Evolutionary conservation across 345 rosid species (phyloP).

Genomic region (Luvunga scandens): DNA sequence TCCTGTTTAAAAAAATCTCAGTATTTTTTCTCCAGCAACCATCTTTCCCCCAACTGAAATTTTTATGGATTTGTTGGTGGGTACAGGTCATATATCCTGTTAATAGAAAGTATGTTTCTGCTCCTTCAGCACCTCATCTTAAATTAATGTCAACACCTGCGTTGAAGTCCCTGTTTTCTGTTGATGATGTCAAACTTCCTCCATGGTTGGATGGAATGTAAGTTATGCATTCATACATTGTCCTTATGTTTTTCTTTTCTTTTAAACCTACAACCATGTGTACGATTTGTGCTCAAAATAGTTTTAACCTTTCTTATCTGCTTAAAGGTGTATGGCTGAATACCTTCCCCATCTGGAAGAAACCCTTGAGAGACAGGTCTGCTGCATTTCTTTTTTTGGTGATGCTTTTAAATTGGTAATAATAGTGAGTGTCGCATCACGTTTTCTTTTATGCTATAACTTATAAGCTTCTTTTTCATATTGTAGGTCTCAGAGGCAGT

Average conservation of each 20-base stretch:
- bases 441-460: conserved; percentile 21
- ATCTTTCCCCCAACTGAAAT: not conserved
- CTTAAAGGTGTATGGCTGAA: conserved; percentile 93
- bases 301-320: conserved; percentile 15
- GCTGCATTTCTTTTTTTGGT: conserved; percentile 18
- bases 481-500: conserved; percentile 68
- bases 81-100: conserved; percentile 83
- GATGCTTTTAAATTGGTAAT: conserved; percentile 9
- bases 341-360: conserved; percentile 97
- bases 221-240: conserved; percentile 22
- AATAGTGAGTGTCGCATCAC: not conserved
- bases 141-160: conserved; percentile 69
- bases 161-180: conserved; percentile 59
- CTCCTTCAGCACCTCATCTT: conserved; percentile 80
- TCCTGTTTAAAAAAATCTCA: not conserved
- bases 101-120: conserved; percentile 60
- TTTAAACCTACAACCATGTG: not conserved
- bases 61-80: conserved; percentile 13
- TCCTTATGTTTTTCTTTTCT: not conserved
- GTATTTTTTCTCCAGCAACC: not conserved
- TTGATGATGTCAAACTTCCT: conserved; percentile 92
- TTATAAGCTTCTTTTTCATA: conserved; percentile 6
- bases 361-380: conserved; percentile 75
- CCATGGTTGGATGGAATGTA: conserved; percentile 93
- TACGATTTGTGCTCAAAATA: conserved; percentile 18